phyloP scores from a whole-genome alignment of 1,284 basidiomycete species.

The Termitomyces sp. region DNA sequence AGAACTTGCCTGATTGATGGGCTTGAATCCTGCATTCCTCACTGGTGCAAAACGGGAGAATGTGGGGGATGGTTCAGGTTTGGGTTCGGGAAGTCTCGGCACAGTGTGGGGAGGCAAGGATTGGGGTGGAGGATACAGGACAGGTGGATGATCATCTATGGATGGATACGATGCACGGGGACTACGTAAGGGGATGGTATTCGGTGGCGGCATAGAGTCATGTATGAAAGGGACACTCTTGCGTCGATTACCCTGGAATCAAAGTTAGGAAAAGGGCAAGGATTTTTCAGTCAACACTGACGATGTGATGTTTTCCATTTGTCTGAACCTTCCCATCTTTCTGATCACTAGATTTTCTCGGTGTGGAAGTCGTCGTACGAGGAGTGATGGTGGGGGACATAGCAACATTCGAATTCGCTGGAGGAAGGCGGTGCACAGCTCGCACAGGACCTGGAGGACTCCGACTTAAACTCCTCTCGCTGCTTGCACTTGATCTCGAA shows the following conservation, averaged over 20 bases:
- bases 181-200: constrained; percentile 18
- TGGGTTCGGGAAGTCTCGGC: constrained; percentile 3
- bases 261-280: not conserved
- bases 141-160: constrained; percentile 2
- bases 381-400: constrained; percentile 10
- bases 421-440: constrained; percentile 60
- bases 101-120: constrained; percentile 3
- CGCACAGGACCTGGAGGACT: constrained; percentile 46
- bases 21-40: constrained; percentile 56
- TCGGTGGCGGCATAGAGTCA: constrained; percentile 25
- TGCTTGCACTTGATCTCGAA: constrained; percentile 44
- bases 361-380: not conserved
- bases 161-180: constrained; percentile 7
- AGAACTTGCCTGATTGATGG: constrained; percentile 53
- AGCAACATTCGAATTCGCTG: constrained; percentile 20
- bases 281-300: constrained; percentile 10
- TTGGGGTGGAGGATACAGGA: not conserved
- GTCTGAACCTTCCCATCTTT: constrained; percentile 17
- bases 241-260: constrained; percentile 11
- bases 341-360: constrained; percentile 10
- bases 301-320: constrained; percentile 32
- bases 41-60: constrained; percentile 19
- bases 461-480: constrained; percentile 48
- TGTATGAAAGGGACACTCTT: constrained; percentile 10
- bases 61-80: constrained; percentile 14